Percentiles rank a stretch among this genome's conserved stretches.
phyloP scores from a whole-genome alignment of 352 stramenopile genomes.

The Phytophthora aleatoria region DNA sequence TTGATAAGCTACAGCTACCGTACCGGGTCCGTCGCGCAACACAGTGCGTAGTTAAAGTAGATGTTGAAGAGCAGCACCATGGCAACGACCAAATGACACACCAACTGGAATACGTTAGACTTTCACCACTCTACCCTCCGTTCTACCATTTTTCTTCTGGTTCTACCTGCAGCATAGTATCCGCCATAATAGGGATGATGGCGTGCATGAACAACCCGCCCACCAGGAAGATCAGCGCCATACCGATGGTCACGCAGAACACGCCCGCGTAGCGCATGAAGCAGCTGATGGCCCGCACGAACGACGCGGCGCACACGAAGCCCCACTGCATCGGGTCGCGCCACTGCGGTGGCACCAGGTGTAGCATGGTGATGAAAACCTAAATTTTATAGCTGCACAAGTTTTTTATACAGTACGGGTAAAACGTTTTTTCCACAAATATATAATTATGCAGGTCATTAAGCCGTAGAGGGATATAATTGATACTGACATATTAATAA shows the following conservation, averaged over 20 bases:
- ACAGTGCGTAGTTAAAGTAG: constrained; percentile 80
- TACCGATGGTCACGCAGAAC: constrained; percentile 50
- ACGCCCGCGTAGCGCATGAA: constrained; percentile 52
- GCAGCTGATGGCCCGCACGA: constrained; percentile 41
- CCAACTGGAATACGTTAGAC: constrained; percentile 28
- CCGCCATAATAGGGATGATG: constrained; percentile 55
- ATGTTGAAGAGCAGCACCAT: constrained; percentile 64
- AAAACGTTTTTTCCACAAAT: background rate
- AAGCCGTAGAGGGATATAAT: too few species aligned
- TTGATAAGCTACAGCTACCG: background rate
- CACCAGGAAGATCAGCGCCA: constrained; percentile 54
- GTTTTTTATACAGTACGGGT: too few species aligned
- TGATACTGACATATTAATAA: too few species aligned
- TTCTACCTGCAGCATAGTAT: constrained; percentile 43
- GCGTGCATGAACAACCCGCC: constrained; percentile 52
- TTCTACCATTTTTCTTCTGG: constrained; percentile 1
- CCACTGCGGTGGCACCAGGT: constrained; percentile 43
- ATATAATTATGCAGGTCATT: background rate
- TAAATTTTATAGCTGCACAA: too few species aligned
- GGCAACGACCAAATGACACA: constrained; percentile 34
- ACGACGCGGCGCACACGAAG: constrained; percentile 40
- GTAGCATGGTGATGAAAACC: constrained; percentile 9
- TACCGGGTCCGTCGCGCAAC: constrained; percentile 63
- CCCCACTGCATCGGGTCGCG: constrained; percentile 57
- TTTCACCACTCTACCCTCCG: background rate